These are phyloP conservation scores for Russula earlei DNA, from an alignment of 768 basidiomycete genomes.

Conservation along the genomic window DNA sequence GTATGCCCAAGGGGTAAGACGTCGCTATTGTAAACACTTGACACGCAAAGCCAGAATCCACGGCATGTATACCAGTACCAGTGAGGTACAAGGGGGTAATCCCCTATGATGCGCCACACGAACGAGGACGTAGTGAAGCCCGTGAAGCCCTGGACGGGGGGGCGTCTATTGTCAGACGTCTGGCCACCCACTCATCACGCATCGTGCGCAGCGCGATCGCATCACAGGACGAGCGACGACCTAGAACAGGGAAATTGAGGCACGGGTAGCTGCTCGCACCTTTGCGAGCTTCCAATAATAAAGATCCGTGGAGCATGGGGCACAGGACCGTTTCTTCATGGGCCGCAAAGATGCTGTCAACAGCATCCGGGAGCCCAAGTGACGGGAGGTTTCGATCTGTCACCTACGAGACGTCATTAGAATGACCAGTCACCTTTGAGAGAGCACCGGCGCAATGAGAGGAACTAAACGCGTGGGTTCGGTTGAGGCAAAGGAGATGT, in stretches of 20 bases:
- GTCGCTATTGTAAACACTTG: too few relatives aligned
- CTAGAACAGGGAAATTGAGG: neutral
- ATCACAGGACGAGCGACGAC: too few relatives aligned
- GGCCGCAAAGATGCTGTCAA: neutral
- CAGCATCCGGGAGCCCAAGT: neutral
- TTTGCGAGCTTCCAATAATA: neutral
- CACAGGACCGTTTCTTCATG: neutral
- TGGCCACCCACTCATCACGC: neutral
- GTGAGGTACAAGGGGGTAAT: neutral
- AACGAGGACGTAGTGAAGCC: neutral
- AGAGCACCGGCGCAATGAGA: neutral
- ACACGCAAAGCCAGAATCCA: too few relatives aligned
- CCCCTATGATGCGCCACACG: neutral
- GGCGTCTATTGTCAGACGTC: neutral
- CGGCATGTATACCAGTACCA: too few relatives aligned
- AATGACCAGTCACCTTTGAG: too few relatives aligned
- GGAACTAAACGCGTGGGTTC: neutral
- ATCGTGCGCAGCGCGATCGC: too few relatives aligned
- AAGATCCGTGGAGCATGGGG: neutral
- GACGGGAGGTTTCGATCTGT: conserved; percentile 1
- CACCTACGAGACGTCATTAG: too few relatives aligned
- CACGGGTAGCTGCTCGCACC: neutral
- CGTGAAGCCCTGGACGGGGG: neutral
- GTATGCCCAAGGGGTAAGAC: too few relatives aligned
- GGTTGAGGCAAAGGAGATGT: too few relatives aligned